These are phyloP conservation scores for Corymbia calophylla DNA, from an alignment of 441 rosid species.

Conservation along the genomic window DNA sequence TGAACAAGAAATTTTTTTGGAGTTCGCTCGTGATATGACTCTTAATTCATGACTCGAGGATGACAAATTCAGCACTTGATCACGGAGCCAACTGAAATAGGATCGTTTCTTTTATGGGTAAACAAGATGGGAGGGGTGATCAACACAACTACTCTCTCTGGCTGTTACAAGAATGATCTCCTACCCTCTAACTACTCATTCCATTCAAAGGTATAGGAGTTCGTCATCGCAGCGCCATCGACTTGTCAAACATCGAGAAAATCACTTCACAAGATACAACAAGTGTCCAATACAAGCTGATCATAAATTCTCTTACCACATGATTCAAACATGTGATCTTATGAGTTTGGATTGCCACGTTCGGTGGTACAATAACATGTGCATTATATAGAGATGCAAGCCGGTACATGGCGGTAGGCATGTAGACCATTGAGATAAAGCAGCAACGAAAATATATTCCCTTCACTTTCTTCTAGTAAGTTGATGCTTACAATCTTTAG, in stretches of 20 bases:
- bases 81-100: background rate
- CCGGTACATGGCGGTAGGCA: background rate
- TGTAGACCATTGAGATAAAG: background rate
- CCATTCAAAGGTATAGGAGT: background rate
- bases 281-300: background rate
- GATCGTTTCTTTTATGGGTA: background rate
- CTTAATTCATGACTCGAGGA: background rate
- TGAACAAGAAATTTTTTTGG: background rate
- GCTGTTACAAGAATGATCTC: background rate
- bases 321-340: fast-evolving
- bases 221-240: background rate
- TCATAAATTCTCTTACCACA: background rate
- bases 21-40: background rate
- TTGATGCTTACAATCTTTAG: background rate
- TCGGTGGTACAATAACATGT: background rate
- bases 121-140: background rate
- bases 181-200: background rate
- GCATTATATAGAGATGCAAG: background rate
- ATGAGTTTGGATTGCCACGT: background rate
- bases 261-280: background rate
- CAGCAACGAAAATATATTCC: background rate
- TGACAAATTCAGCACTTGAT: background rate
- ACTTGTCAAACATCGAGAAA: background rate
- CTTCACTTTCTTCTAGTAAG: background rate
- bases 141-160: background rate